phyloP scores from a whole-genome alignment of 2,329 filamentous ascomycete genomes.

The Xylariaceae sp. region DNA sequence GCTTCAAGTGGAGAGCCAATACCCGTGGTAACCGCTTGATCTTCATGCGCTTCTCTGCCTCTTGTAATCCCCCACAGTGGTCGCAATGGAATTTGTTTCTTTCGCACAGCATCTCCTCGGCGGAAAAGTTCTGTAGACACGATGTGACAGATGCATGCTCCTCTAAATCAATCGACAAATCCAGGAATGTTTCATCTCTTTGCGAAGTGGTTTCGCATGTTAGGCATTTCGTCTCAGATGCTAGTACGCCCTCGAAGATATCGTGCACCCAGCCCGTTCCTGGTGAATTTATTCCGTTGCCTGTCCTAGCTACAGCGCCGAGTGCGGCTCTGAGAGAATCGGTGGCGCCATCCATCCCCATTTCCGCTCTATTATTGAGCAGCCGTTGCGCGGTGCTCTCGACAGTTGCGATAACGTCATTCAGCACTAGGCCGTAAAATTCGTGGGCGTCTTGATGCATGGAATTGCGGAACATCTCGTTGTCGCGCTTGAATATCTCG shows the following conservation, averaged over 20 bases:
- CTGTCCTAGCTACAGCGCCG: constrained; percentile 36
- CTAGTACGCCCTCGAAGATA: constrained; percentile 90
- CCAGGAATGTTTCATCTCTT: constrained; percentile 91
- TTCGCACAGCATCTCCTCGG: constrained; percentile 97
- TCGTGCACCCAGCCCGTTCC: constrained; percentile 91
- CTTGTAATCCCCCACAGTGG: constrained; percentile 91
- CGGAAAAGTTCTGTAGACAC: constrained; percentile 91
- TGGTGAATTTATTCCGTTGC: constrained; percentile 51
- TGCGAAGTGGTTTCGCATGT: constrained; percentile 96
- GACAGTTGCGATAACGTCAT: constrained; percentile 91
- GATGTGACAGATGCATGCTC: constrained; percentile 95
- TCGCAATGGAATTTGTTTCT: constrained; percentile 99
- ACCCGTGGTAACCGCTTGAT: constrained; percentile 93
- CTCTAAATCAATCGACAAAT: constrained; percentile 92
- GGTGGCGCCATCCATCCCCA: constrained; percentile 43
- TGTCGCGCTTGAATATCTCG: constrained; percentile 88
- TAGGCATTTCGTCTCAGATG: constrained; percentile 92
- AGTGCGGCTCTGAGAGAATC: constrained; percentile 50
- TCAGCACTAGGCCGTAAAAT: constrained; percentile 91
- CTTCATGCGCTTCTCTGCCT: constrained; percentile 99
- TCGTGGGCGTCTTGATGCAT: constrained; percentile 99
- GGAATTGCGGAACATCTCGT: constrained; percentile 94
- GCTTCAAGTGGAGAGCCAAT: constrained; percentile 86
- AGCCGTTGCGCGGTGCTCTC: constrained; percentile 77
- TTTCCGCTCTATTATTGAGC: constrained; percentile 46